Conservation (phyloP, 345 rosid genomes). For the Corchorus capsularis region DNA sequence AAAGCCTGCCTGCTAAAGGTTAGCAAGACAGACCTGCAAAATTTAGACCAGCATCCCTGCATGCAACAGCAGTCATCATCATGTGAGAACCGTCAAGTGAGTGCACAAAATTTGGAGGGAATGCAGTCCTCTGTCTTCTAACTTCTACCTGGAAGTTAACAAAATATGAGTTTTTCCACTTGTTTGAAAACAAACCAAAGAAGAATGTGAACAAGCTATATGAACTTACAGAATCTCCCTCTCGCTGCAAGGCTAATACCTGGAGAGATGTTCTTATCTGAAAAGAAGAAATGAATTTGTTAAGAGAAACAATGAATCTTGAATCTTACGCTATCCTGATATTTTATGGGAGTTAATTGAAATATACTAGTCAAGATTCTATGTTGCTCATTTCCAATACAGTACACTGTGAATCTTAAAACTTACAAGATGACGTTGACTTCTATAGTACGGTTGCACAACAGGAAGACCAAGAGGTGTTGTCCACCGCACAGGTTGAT, state of each 20-base stretch:
- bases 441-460: constrained; percentile 88
- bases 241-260: constrained; percentile 83
- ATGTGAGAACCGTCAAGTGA: constrained; percentile 97
- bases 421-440: constrained; percentile 79
- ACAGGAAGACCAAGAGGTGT: constrained; percentile 98
- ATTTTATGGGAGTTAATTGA: too few relatives aligned
- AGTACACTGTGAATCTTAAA: constrained; percentile 1
- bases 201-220: constrained; percentile 15
- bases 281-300: constrained; percentile 35
- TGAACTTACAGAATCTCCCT: constrained; percentile 72
- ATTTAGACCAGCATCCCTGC: constrained; percentile 79
- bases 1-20: background rate
- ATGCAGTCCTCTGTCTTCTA: constrained; percentile 93
- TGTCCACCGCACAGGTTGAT: constrained; percentile 86
- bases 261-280: constrained; percentile 96
- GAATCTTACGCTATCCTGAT: too few relatives aligned
- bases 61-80: constrained; percentile 99
- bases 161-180: background rate
- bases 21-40: constrained; percentile 73
- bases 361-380: background rate
- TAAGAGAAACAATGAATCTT: background rate
- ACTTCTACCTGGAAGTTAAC: constrained; percentile 58
- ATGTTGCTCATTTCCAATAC: constrained; percentile 3
- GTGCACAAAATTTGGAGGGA: constrained; percentile 97
- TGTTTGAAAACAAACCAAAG: background rate